Evolutionary conservation across 1,284 basidiomycete species (phyloP).

Genomic region (Mycena sp.): DNA sequence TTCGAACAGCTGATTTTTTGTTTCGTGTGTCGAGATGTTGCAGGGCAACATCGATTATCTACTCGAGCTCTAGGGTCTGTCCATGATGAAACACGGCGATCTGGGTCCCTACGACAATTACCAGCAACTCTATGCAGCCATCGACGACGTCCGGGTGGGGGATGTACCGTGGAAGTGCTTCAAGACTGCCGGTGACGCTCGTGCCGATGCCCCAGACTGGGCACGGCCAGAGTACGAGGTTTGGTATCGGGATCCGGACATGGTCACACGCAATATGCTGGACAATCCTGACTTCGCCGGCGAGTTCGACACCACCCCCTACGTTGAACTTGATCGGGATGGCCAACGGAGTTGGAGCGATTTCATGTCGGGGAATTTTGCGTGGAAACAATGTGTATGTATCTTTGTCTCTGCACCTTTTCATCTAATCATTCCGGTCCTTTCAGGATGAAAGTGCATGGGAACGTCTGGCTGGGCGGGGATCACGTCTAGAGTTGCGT

Average conservation of each 20-base stretch:
- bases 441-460: too few species aligned
- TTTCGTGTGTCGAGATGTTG: slow-evolving; percentile 34
- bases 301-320: slow-evolving; percentile 43
- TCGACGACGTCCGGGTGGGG: slow-evolving; percentile 39
- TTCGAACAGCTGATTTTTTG: slow-evolving; percentile 34
- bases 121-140: slow-evolving; percentile 38
- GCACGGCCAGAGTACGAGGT: slow-evolving; percentile 45
- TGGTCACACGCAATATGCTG: slow-evolving; percentile 39
- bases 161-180: slow-evolving; percentile 43
- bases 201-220: slow-evolving; percentile 37
- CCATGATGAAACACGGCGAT: slow-evolving; percentile 34
- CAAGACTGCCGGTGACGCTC: slow-evolving; percentile 27
- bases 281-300: slow-evolving; percentile 39
- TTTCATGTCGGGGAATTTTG: slow-evolving; percentile 48
- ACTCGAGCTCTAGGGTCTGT: slow-evolving; percentile 37
- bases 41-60: slow-evolving; percentile 36
- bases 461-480: too few species aligned
- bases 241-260: slow-evolving; percentile 44
- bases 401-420: not conserved
- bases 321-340: slow-evolving; percentile 27
- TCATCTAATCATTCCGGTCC: too few species aligned
- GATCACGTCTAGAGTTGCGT: too few species aligned
- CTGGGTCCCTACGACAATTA: slow-evolving; percentile 34
- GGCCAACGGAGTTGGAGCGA: slow-evolving; percentile 35
- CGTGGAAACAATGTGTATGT: too few species aligned